These are phyloP conservation scores for Aspergillus felis DNA, from an alignment of 2,329 filamentous ascomycete genomes.

Conservation along the genomic window DNA sequence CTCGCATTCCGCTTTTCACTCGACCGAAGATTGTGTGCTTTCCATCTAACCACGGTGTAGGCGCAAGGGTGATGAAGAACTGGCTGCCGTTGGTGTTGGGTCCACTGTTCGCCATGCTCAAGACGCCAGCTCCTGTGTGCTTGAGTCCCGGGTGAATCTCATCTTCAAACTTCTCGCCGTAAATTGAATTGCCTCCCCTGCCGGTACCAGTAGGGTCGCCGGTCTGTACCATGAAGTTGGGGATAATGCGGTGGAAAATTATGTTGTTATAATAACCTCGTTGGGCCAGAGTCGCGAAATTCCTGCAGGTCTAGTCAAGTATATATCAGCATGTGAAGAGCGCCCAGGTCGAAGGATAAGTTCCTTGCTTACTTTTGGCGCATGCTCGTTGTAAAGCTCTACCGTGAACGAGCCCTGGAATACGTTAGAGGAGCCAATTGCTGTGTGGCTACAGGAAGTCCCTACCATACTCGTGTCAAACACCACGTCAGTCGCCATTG, in stretches of 20 bases:
- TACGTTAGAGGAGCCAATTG: constrained; percentile 11
- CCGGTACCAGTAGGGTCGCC: constrained; percentile 94
- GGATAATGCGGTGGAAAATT: constrained; percentile 91
- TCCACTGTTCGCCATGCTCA: constrained; percentile 95
- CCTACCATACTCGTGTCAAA: constrained; percentile 82
- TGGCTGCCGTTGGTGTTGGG: constrained; percentile 92
- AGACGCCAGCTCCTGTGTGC: constrained; percentile 88
- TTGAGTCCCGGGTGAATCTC: constrained; percentile 76
- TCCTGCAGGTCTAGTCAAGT: constrained; percentile 64
- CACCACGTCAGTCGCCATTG: constrained; percentile 72
- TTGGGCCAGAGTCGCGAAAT: constrained; percentile 75
- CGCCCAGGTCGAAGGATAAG: not conserved
- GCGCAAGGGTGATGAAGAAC: constrained; percentile 93
- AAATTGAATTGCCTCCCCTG: constrained; percentile 82
- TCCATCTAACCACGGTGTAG: constrained; percentile 92
- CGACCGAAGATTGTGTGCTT: constrained; percentile 97
- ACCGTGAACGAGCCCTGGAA: constrained; percentile 72
- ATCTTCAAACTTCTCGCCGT: constrained; percentile 89
- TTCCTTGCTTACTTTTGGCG: constrained; percentile 57
- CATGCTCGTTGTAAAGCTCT: constrained; percentile 87
- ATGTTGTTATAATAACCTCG: constrained; percentile 85
- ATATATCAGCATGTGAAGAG: constrained; percentile 14
- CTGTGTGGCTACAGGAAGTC: constrained; percentile 6
- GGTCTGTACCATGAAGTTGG: constrained; percentile 93
- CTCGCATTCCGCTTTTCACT: constrained; percentile 74